A percentile compares a stretch with the other conserved stretches of the same genome.
These are phyloP conservation scores for Heliosperma pusillum DNA, from an alignment of 148 eudicot species.

Conservation along the genomic window DNA sequence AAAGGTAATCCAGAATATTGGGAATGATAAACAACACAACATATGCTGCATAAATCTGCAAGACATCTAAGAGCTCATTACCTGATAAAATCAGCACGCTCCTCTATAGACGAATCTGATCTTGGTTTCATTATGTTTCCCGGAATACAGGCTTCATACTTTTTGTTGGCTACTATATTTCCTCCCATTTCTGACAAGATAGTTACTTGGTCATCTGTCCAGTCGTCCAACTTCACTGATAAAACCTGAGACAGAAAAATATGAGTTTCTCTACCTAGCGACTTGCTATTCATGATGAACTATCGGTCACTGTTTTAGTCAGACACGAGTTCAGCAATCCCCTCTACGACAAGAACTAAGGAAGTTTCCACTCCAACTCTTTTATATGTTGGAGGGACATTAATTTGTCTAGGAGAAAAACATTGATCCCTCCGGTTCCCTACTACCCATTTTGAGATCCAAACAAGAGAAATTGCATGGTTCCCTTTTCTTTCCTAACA, in stretches of 20 bases:
- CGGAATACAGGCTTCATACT: constrained; percentile 74
- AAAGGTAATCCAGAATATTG: background rate
- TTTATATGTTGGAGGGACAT: no score
- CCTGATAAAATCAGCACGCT: constrained; percentile 87
- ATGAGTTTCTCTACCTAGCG: background rate
- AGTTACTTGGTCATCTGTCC: constrained; percentile 86
- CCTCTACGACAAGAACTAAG: background rate
- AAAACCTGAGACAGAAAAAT: constrained; percentile 48
- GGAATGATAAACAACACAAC: background rate
- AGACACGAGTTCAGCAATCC: background rate
- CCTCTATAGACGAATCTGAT: constrained; percentile 71
- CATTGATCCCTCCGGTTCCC: no score
- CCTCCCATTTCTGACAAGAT: constrained; percentile 71
- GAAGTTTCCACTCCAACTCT: no score
- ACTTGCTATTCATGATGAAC: background rate
- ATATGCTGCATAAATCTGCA: background rate
- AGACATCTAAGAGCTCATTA: constrained; percentile 20
- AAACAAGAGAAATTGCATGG: no score
- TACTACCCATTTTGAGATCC: no score
- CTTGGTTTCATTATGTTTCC: constrained; percentile 53
- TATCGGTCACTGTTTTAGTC: background rate
- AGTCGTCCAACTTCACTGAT: constrained; percentile 82
- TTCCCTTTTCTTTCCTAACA: no score
- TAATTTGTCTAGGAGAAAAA: no score
- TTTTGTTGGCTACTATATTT: constrained; percentile 61